Evolutionary conservation across 2,329 filamentous ascomycete species (phyloP).

Genomic region (Ophiocordyceps sinensis): DNA sequence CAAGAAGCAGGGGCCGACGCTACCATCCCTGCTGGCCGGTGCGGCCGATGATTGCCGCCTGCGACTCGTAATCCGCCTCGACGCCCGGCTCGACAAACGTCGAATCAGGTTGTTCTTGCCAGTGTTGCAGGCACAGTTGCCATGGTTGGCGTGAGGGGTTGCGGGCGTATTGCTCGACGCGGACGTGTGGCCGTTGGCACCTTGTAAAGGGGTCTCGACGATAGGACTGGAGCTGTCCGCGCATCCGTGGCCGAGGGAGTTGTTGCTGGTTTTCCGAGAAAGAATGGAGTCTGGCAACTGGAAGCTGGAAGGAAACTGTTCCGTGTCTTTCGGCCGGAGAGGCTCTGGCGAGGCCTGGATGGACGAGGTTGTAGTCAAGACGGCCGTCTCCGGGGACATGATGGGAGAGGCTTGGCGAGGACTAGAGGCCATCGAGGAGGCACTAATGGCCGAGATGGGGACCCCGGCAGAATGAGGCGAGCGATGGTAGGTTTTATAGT

Average conservation of each 20-base stretch:
- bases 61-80: slow-evolving; percentile 47
- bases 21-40: slow-evolving; percentile 68
- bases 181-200: slow-evolving; percentile 6
- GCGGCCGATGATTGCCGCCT: slow-evolving; percentile 67
- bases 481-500: neutral
- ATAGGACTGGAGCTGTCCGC: slow-evolving; percentile 42
- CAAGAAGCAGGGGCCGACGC: slow-evolving; percentile 77
- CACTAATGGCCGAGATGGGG: slow-evolving; percentile 39
- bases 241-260: slow-evolving; percentile 48
- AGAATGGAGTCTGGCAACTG: slow-evolving; percentile 63
- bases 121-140: slow-evolving; percentile 16
- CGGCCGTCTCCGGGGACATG: slow-evolving; percentile 37
- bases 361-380: slow-evolving; percentile 45
- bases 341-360: slow-evolving; percentile 54
- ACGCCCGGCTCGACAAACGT: slow-evolving; percentile 68
- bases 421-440: slow-evolving; percentile 40
- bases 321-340: slow-evolving; percentile 38
- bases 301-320: slow-evolving; percentile 38
- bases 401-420: slow-evolving; percentile 41
- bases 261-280: slow-evolving; percentile 41
- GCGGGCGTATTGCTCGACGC: neutral
- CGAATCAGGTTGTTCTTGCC: slow-evolving; percentile 51
- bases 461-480: slow-evolving; percentile 19
- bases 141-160: slow-evolving; percentile 3
- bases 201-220: slow-evolving; percentile 22